These are phyloP conservation scores for Lactarius deliciosus DNA, from an alignment of 768 basidiomycete species.

Conservation along the genomic window DNA sequence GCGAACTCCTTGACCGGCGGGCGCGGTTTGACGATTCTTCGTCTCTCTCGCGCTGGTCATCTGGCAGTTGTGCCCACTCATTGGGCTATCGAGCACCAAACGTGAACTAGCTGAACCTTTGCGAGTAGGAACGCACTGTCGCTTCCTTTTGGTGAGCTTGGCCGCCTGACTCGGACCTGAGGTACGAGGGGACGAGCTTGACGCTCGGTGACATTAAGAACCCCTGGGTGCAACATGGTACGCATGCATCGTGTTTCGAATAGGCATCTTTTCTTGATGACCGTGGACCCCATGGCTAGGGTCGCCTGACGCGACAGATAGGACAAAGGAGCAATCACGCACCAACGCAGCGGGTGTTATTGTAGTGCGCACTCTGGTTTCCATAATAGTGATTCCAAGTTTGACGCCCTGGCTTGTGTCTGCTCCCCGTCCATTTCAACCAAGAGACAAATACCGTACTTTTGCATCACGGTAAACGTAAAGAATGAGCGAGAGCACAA, in stretches of 20 bases:
- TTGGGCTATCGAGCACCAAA: too few relatives aligned
- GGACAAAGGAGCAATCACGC: not conserved
- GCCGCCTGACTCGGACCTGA: not conserved
- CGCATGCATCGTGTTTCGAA: constrained; percentile 3
- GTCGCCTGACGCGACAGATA: constrained; percentile 5
- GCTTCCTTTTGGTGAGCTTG: not conserved
- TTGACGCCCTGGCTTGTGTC: not conserved
- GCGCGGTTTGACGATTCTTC: not conserved
- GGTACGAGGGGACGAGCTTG: not conserved
- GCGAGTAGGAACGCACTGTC: too few relatives aligned
- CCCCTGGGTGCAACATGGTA: not conserved
- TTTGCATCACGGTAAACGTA: not conserved
- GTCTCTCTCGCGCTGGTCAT: not conserved
- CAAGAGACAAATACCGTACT: not conserved
- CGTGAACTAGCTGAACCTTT: not conserved
- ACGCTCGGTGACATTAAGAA: not conserved
- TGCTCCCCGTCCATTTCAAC: not conserved
- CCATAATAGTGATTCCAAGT: not conserved
- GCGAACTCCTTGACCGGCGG: not conserved
- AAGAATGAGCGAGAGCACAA: not conserved
- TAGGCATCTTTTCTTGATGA: not conserved
- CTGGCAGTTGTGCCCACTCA: too few relatives aligned
- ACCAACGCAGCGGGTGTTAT: not conserved
- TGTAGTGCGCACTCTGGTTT: constrained; percentile 2
- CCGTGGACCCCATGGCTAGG: constrained; percentile 2